A percentile compares a stretch with the other conserved stretches of the same genome.
phyloP scores from a whole-genome alignment of 352 stramenopile species.

The Globisporangium alternatum region DNA sequence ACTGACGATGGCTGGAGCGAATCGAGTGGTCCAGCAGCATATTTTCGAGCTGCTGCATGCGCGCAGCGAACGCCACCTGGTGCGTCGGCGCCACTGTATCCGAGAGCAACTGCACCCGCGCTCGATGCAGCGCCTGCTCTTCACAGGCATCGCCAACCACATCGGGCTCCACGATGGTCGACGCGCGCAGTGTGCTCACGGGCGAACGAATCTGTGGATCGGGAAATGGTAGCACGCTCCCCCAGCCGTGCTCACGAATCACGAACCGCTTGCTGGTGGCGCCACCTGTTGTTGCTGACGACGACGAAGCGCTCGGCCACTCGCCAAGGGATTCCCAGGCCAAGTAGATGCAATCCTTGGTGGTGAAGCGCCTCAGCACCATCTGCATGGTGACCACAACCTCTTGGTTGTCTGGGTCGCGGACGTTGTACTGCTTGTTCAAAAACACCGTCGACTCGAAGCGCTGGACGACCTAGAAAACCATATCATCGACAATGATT shows the following conservation, averaged over 20 bases:
- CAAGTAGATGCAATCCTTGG: neutral
- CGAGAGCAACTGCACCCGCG: neutral
- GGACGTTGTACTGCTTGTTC: conserved; percentile 3
- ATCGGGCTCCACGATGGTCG: conserved; percentile 3
- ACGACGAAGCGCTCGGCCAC: conserved; percentile 4
- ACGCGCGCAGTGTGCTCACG: neutral
- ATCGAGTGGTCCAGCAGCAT: conserved; percentile 1
- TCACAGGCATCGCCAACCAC: neutral
- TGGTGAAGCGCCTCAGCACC: conserved; percentile 1
- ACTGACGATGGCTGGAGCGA: no score
- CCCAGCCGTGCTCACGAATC: conserved; percentile 11
- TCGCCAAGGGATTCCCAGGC: conserved; percentile 11
- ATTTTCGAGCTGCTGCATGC: conserved; percentile 7
- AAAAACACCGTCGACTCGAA: conserved; percentile 5
- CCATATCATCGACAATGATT: no score
- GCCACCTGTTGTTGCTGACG: neutral
- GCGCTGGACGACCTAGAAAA: neutral
- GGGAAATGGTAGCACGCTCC: neutral
- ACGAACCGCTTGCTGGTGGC: neutral
- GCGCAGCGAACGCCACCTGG: neutral
- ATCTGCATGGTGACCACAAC: neutral
- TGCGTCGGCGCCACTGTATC: neutral
- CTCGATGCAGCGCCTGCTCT: neutral
- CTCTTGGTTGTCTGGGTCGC: neutral
- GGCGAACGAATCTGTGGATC: neutral